Evolutionary conservation across 2,329 filamentous ascomycete species (phyloP).

Genomic region (Sporothrix variecibatus): DNA sequence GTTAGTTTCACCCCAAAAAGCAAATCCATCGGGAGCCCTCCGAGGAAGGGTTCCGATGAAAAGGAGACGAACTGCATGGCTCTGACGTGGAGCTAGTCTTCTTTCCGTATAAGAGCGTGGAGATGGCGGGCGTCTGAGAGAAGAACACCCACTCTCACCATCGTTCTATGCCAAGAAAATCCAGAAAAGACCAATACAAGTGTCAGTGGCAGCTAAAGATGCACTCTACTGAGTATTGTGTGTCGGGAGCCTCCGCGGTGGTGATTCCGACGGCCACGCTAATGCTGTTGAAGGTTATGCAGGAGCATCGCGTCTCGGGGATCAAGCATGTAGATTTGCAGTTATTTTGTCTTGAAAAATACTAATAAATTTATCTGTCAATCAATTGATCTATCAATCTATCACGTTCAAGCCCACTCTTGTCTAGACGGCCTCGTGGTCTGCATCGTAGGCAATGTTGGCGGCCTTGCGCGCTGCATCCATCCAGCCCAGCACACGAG

Average conservation of each 20-base stretch:
- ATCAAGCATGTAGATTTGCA: too few relatives aligned
- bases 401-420: neutral
- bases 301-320: too few relatives aligned
- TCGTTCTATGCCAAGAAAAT: too few relatives aligned
- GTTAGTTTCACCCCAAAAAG: neutral
- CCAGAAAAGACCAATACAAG: too few relatives aligned
- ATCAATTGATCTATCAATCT: neutral
- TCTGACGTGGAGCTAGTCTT: neutral
- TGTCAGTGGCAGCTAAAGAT: too few relatives aligned
- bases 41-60: neutral
- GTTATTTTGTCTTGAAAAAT: neutral
- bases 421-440: neutral
- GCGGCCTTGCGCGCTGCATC: neutral
- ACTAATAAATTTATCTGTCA: neutral
- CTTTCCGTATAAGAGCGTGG: neutral
- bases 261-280: too few relatives aligned
- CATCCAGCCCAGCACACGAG: neutral
- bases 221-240: too few relatives aligned
- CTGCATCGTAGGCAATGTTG: constrained; percentile 8
- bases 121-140: neutral
- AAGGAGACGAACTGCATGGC: neutral
- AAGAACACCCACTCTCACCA: too few relatives aligned
- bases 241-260: too few relatives aligned
- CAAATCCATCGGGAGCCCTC: neutral
- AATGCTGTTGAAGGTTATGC: too few relatives aligned